These are phyloP conservation scores for Apiotrichum sp. DNA, from an alignment of 1,284 basidiomycete species.

Conservation along the genomic window DNA sequence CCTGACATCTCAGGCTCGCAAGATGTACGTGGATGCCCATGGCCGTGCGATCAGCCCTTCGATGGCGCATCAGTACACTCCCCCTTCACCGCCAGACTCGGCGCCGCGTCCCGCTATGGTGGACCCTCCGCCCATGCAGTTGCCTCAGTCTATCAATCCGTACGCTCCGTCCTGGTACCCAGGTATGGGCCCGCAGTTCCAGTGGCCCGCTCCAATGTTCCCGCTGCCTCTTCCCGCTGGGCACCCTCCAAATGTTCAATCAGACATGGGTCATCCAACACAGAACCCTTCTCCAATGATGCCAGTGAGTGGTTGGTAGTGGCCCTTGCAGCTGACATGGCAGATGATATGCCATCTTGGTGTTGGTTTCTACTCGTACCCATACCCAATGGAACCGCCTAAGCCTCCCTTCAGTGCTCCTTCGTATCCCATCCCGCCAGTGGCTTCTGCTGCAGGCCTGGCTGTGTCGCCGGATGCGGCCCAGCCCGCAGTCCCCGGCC, in stretches of 20 bases:
- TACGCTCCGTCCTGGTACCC: neutral
- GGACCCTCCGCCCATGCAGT: no score
- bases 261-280: neutral
- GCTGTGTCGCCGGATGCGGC: neutral
- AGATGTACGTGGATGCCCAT: conserved; percentile 27
- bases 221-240: neutral
- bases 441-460: neutral
- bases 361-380: neutral
- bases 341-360: conserved; percentile 7
- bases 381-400: neutral
- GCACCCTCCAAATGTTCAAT: neutral
- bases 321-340: neutral
- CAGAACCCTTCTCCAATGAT: neutral
- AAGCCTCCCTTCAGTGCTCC: neutral
- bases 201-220: neutral
- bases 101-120: no score
- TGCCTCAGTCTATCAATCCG: neutral
- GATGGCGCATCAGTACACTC: conserved; percentile 25
- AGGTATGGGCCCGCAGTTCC: neutral
- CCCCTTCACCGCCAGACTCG: conserved; percentile 3
- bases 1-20: conserved; percentile 7
- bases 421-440: neutral
- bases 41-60: conserved; percentile 29
- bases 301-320: conserved; percentile 1
- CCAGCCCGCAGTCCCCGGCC: neutral